Base-by-base conservation (phyloP, 2,329 filamentous ascomycete species). In the Talaromyces sp. region DNA sequence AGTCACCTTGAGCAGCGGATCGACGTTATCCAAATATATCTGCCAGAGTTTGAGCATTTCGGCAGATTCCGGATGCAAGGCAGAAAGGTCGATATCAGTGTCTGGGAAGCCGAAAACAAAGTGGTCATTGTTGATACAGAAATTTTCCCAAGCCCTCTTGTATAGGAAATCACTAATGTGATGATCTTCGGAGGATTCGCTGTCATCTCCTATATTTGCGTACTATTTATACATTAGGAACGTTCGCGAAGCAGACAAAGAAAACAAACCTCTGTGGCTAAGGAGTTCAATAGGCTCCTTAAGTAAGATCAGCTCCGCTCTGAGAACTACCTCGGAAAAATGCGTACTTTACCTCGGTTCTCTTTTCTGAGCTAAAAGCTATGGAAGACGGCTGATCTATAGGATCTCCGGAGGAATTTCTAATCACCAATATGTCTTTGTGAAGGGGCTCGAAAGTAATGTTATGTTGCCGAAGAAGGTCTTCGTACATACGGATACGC, bases 401-500 rank as follows among this genome's bases (percentile, higher is more conserved):
- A 10, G n/a, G 16, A 45, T 45, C 43, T 22, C 9, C n/a, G 22
- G n/a, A 19, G 19, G 43, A 3, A 0, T 11, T 22, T 9, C 22
- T 22, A 8, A 22, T 45, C 9, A 19, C 41, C 41, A 43, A 16
- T 43, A 19, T 2, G 41, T 45, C 43, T 45, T 5, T 45, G 16
- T 45, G 43, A 45, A 45, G 43, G 3, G 43, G 43, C 43, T 45
- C n/a, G n/a, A 45, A 45, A 45, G n/a, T 45, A 45, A 45, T 85
- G 61, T 87, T 85, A 70, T 92, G 82, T 73, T 89, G 83, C 60
- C 82, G 82, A 33, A 92, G 80, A 41, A 93, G 78, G 8, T 78
- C 74, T 76, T 93, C 90, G 70, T 92, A 92, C 62, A 85, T 84
- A 62, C 84, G 85, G 27, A 92, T 79, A 16, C 88, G 86, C 5